These are phyloP conservation scores for Syzygium aromaticum DNA, from an alignment of 345 rosid species.

Conservation along the genomic window DNA sequence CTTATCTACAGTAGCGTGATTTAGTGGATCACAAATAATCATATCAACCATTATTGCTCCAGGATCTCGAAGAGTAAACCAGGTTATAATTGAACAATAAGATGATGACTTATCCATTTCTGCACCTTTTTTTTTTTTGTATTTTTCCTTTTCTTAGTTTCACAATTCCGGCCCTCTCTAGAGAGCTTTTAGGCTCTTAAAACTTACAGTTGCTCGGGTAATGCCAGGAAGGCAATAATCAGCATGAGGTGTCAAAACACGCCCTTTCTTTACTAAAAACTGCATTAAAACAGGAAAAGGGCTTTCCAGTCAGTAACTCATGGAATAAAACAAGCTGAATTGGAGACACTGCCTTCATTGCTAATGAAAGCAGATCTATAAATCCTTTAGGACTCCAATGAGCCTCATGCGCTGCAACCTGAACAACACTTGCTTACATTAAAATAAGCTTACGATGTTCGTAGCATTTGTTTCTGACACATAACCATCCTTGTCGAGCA, in stretches of 20 bases:
- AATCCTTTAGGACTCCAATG: neutral
- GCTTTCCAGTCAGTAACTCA: neutral
- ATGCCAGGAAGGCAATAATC: conserved; percentile 95
- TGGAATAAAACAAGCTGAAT: neutral
- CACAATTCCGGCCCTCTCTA: neutral
- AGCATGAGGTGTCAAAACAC: conserved; percentile 76
- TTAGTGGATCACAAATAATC: neutral
- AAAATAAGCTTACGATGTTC: conserved; percentile 55
- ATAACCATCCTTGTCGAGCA: conserved; percentile 91
- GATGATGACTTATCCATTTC: neutral
- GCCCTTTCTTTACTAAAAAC: conserved; percentile 84
- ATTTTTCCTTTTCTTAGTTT: neutral
- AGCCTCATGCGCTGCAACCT: neutral
- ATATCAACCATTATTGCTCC: neutral
- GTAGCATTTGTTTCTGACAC: conserved; percentile 96
- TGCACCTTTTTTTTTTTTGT: neutral
- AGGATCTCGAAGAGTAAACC: neutral
- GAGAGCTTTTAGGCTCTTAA: neutral
- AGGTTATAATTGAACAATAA: neutral
- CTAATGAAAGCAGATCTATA: neutral
- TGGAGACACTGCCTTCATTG: neutral
- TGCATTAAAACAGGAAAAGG: conserved; percentile 12
- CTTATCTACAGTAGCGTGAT: neutral
- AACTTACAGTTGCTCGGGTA: conserved; percentile 77
- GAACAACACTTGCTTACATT: neutral